Evolutionary conservation across 352 stramenopile genomes (phyloP).

Genomic region (Aphanomyces euteiches): DNA sequence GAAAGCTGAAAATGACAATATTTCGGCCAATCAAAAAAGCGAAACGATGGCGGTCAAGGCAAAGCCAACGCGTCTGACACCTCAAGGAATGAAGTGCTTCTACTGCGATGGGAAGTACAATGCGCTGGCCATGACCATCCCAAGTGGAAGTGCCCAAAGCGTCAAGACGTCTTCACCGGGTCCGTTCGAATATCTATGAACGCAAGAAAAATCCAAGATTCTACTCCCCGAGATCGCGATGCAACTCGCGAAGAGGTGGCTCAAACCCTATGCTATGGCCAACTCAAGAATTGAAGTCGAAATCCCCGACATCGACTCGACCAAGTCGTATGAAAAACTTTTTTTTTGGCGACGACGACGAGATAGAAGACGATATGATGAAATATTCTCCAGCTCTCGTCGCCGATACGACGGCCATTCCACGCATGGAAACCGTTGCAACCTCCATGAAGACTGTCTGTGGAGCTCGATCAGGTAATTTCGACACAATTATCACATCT

Average conservation of each 20-base stretch:
- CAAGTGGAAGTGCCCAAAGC: no score
- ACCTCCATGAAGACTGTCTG: neutral
- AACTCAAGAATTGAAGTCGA: neutral
- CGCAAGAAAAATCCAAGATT: no score
- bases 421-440: slow-evolving; percentile 1
- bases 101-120: neutral
- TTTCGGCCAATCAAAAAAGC: no score
- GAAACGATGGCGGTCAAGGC: no score
- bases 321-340: neutral
- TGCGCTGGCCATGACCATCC: no score
- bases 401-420: neutral
- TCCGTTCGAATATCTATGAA: no score
- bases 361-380: neutral
- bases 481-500: neutral
- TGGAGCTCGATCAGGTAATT: neutral
- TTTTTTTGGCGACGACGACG: neutral
- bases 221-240: no score
- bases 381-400: neutral
- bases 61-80: neutral
- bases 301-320: neutral
- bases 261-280: neutral
- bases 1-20: no score
- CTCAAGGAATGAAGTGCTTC: neutral
- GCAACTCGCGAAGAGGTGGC: neutral
- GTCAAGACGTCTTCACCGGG: no score